Evolutionary conservation across 805 yeast genomes (phyloP), one percentile per base, ranked within the genome.

Genomic region (Torulaspora franciscae): DNA sequence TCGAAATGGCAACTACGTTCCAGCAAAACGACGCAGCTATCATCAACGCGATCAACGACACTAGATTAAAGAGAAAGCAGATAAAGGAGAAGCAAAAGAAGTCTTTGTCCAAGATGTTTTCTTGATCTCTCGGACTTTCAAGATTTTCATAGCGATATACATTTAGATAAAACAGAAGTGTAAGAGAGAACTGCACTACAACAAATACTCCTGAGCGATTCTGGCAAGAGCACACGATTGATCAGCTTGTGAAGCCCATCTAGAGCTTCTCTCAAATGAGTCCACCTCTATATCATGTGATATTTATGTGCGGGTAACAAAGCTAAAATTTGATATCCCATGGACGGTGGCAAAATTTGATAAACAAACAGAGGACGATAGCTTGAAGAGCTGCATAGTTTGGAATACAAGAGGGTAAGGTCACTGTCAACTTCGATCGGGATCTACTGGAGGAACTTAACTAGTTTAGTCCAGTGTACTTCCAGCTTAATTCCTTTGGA

Each of bases 1-100:
- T 89, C 46, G 77, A 80, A 52, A 70, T 72, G 48, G 96, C 97
- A 0, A 65, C 78, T 22, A 66, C 71, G 45, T 65, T 76, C 32
- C 76, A 82, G 27, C 95, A 93, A 27, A 68, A 70, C 17, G 97
- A 90, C 58, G 77, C 76, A 2, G 95, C 83, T 6, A 81, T 90
- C 43, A 53, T 71, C 37, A 79, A 77, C 52, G 88, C 86, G 13
- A 69, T 86, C 35, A 64, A 69, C 11, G 84, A 80, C 32, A 80
- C 85, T 19, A 78, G 78, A 58, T 65, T 64, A 35, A 60, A 68
- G 29, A 68, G 78, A 42, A 77, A 76, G 52, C 66, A 66, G n/a
- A 74, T 83, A 53, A 73, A 70, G 43, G 79, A 81, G 42, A 81
- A 81, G 61, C 85, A 84, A 58, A 84, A 80, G 69, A 82, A 81